These are phyloP conservation scores for Citrus australasica DNA, from an alignment of 345 rosid species.

Conservation along the genomic window DNA sequence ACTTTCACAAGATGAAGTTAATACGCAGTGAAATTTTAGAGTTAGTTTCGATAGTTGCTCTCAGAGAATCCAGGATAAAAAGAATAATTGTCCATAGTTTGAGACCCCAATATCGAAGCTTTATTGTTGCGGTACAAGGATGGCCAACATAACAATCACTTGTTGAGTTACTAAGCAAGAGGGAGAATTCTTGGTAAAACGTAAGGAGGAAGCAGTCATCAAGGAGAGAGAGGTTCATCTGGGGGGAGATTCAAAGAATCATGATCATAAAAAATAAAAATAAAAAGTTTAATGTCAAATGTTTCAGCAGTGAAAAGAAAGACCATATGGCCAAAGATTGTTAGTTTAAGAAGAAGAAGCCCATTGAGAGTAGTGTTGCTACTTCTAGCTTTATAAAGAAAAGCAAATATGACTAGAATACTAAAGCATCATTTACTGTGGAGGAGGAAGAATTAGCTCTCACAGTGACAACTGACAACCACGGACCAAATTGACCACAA, in stretches of 20 bases:
- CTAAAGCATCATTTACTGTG: background rate
- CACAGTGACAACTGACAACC: background rate
- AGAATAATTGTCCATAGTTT: background rate
- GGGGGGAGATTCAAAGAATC: background rate
- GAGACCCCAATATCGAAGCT: background rate
- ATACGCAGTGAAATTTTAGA: constrained; percentile 1
- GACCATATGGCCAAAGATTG: background rate
- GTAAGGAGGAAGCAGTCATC: background rate
- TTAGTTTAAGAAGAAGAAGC: no score
- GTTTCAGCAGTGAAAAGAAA: background rate
- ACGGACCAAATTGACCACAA: background rate
- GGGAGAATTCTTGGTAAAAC: background rate
- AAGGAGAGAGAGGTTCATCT: background rate
- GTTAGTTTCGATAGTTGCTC: background rate
- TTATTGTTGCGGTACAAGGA: background rate
- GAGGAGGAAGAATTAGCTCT: background rate
- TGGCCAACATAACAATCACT: constrained; percentile 9
- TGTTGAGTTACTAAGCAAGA: constrained; percentile 11
- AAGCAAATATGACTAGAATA: background rate
- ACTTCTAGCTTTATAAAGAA: background rate
- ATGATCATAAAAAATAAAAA: background rate
- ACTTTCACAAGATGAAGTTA: constrained; percentile 14
- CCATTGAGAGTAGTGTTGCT: background rate
- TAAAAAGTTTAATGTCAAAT: background rate
- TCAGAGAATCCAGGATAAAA: constrained; percentile 2